A percentile compares a stretch with the other conserved stretches of the same genome.
Evolutionary conservation across 345 rosid species (phyloP).

Genomic region (Mangifera indica): DNA sequence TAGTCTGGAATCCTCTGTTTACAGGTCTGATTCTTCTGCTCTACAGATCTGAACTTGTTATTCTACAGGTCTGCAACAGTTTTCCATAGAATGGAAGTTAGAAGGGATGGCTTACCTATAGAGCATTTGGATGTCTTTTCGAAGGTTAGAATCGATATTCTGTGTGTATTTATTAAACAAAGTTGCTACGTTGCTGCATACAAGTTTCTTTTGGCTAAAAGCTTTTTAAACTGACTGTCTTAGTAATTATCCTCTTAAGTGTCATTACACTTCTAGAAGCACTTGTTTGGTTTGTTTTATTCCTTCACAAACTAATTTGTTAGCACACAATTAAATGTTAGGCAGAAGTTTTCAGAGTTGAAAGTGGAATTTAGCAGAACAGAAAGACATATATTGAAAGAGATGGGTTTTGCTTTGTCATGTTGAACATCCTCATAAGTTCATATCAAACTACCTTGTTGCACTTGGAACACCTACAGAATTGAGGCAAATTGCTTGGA

Average conservation of each 20-base stretch:
- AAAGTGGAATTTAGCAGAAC: slow-evolving; percentile 84
- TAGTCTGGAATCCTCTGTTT: too few relatives aligned
- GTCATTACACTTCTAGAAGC: not conserved
- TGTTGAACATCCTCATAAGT: slow-evolving; percentile 95
- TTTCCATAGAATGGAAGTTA: slow-evolving; percentile 93
- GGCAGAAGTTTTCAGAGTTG: slow-evolving; percentile 69
- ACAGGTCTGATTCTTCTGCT: too few relatives aligned
- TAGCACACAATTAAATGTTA: slow-evolving; percentile 3
- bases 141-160: slow-evolving; percentile 46
- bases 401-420: slow-evolving; percentile 97
- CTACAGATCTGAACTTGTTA: too few relatives aligned
- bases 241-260: not conserved
- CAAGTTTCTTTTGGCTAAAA: not conserved
- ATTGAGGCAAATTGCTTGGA: slow-evolving; percentile 89
- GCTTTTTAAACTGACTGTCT: not conserved
- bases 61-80: too few relatives aligned
- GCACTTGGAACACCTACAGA: slow-evolving; percentile 76
- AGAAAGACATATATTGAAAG: slow-evolving; percentile 88
- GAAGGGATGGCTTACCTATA: slow-evolving; percentile 76
- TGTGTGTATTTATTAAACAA: not conserved
- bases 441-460: slow-evolving; percentile 86
- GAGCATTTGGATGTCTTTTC: slow-evolving; percentile 74
- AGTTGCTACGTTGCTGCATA: not conserved
- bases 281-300: not conserved
- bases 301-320: not conserved